Evolutionary conservation across 176 grass and related monocot genomes (phyloP).

Genomic region (Thalia dealbata): DNA sequence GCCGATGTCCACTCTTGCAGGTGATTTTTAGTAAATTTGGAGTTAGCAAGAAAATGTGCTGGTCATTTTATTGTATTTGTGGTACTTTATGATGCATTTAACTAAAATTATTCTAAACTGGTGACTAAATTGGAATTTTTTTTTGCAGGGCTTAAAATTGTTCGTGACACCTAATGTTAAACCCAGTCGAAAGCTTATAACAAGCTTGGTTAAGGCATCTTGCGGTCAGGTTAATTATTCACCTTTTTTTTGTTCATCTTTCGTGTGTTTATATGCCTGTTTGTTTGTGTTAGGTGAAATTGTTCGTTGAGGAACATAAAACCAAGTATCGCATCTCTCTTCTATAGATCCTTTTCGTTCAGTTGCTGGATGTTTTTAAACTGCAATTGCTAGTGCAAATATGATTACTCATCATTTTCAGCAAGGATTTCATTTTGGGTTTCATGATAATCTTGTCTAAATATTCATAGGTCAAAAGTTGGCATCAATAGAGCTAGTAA

Average conservation of each 20-base stretch:
- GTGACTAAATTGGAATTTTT: constrained; percentile 8
- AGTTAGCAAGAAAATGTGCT: background rate
- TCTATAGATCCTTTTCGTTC: too few relatives aligned
- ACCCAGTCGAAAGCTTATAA: constrained; percentile 59
- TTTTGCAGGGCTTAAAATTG: constrained; percentile 57
- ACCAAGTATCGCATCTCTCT: too few relatives aligned
- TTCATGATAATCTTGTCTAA: too few relatives aligned
- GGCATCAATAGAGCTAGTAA: background rate
- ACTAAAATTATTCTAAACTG: background rate
- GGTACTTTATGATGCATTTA: background rate
- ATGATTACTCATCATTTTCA: too few relatives aligned
- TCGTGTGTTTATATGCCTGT: background rate
- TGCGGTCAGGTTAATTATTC: constrained; percentile 45
- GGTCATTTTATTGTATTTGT: background rate
- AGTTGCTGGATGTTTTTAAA: too few relatives aligned
- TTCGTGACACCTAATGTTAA: constrained; percentile 62
- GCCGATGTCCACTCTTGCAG: constrained; percentile 56
- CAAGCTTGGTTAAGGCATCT: constrained; percentile 55
- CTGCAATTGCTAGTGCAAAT: too few relatives aligned
- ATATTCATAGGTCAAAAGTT: too few relatives aligned
- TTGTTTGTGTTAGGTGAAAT: constrained; percentile 6
- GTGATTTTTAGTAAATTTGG: constrained; percentile 17
- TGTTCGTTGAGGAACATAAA: too few relatives aligned
- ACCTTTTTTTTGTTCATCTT: constrained; percentile 6
- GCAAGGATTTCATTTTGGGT: too few relatives aligned